Evolutionary conservation across 1,139 yeast genomes (phyloP).

Genomic region (Geotrichum citri-aurantii): DNA sequence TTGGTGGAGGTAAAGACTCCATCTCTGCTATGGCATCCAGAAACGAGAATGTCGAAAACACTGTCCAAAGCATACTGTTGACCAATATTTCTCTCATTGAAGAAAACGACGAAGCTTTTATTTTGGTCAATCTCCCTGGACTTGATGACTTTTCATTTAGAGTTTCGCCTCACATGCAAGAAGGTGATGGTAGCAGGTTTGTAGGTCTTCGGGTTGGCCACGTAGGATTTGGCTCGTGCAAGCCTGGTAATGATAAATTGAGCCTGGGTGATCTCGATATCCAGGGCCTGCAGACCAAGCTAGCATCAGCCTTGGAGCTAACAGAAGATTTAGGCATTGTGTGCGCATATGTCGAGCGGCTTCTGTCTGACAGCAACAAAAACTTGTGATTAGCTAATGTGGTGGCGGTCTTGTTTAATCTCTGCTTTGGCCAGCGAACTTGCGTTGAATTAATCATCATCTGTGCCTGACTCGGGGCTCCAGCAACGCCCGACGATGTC

Average conservation of each 20-base stretch:
- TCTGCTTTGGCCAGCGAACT: background rate
- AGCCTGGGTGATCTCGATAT: background rate
- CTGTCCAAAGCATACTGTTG: background rate
- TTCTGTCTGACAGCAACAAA: background rate
- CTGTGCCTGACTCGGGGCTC: background rate
- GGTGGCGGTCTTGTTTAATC: background rate
- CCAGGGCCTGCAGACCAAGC: slow-evolving; percentile 5
- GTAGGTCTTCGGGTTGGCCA: background rate
- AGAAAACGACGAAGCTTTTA: slow-evolving; percentile 7
- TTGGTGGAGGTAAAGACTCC: background rate
- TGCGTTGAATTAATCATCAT: background rate
- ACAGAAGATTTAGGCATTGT: slow-evolving; percentile 19
- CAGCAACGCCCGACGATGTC: background rate
- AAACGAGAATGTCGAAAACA: background rate
- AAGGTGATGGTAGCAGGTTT: slow-evolving; percentile 2
- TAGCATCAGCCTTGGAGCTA: slow-evolving; percentile 9
- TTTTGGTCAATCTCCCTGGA: slow-evolving; percentile 11
- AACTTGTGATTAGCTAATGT: background rate
- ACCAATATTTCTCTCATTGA: slow-evolving; percentile 13
- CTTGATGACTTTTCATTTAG: slow-evolving; percentile 12
- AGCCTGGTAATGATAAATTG: background rate
- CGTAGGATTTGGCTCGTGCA: background rate
- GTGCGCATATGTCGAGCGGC: slow-evolving; percentile 8
- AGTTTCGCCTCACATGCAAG: slow-evolving; percentile 1
- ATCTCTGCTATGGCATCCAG: background rate